A percentile compares a stretch with the other conserved stretches of the same genome.
Conservation (phyloP, 1,139 yeast genomes). For the Scheffersomyces insectosa region DNA sequence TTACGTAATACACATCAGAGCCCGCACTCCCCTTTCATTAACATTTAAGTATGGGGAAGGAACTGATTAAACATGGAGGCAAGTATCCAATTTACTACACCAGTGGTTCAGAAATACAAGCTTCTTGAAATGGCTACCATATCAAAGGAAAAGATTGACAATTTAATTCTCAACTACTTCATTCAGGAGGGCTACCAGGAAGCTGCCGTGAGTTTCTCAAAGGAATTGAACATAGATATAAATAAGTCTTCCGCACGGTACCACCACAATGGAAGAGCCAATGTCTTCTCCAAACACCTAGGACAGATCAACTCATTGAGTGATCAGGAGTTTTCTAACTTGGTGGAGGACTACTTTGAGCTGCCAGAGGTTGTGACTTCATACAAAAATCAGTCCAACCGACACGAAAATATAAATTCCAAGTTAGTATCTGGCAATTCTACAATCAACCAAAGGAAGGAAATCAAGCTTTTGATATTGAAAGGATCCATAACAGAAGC, state of each 20-base stretch:
- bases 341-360: conserved; percentile 19
- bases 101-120: too few relatives aligned
- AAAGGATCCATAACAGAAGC: conserved; percentile 52
- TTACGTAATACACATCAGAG: too few relatives aligned
- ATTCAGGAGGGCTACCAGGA: conserved; percentile 59
- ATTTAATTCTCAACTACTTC: conserved; percentile 52
- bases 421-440: conserved; percentile 37
- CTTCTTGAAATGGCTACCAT: conserved; percentile 1
- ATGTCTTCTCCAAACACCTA: conserved; percentile 1
- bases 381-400: conserved; percentile 16
- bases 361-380: conserved; percentile 21
- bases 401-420: conserved; percentile 7
- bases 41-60: too few relatives aligned
- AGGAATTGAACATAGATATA: conserved; percentile 36
- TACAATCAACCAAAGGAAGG: conserved; percentile 49
- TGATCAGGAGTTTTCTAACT: conserved; percentile 16
- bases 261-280: neutral
- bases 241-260: neutral
- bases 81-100: too few relatives aligned
- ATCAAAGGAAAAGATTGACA: conserved; percentile 40
- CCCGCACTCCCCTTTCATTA: too few relatives aligned
- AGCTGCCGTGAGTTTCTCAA: conserved; percentile 52
- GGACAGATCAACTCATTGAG: conserved; percentile 6
- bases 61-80: too few relatives aligned
- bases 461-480: conserved; percentile 49